Base-by-base conservation (phyloP, 768 basidiomycete species). In the Mycena sanguinolenta region DNA sequence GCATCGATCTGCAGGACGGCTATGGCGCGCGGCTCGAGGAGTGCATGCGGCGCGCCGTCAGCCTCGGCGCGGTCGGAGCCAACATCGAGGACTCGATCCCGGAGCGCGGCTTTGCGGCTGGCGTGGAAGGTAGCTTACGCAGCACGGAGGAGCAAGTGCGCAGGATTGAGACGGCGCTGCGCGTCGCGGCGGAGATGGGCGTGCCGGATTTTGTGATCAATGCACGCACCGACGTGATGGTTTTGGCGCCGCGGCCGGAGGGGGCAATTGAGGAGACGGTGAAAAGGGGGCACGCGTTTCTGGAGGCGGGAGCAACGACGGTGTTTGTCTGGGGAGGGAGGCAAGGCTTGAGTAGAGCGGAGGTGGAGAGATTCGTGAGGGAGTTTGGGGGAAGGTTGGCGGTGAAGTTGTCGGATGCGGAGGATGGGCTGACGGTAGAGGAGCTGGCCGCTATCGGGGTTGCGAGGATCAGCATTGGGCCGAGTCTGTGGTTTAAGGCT, bases 281-380 rank as follows among this genome's bases (percentile, higher is more conserved):
- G 54, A 14, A 17, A 21, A 57, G 54, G n/a, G 54, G 54, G 54
- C 30, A 34, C 30, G 32, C 28, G 54, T 57, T 32, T 21, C 54
- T 57, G 27, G 54, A 57, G 32, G 54, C 54, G 27, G 54, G 54
- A 34, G 54, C 28, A 19, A 57, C 27, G 54, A 57, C 54, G 54
- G 54, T 57, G 54, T 57, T 57, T 34, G 54, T 57, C 28, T 57
- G 54, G 54, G 54, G 54, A 30, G 54, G 54, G 54, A 32, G 4
- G 42, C 42, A 44, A 19, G 42, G 42, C 42, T 34, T 57, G 32
- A 5, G 54, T 14, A 34, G 32, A 10, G 54, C 27, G 54, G 54
- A 57, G 32, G 54, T 57, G 54, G 32, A 57, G 54, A 57, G 7
- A 14, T 57, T 57, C 17, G 54, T 57, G 32, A 57, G 32, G 32